Conservation (phyloP, 1,284 basidiomycete species). For the Blastosporella zonata region DNA sequence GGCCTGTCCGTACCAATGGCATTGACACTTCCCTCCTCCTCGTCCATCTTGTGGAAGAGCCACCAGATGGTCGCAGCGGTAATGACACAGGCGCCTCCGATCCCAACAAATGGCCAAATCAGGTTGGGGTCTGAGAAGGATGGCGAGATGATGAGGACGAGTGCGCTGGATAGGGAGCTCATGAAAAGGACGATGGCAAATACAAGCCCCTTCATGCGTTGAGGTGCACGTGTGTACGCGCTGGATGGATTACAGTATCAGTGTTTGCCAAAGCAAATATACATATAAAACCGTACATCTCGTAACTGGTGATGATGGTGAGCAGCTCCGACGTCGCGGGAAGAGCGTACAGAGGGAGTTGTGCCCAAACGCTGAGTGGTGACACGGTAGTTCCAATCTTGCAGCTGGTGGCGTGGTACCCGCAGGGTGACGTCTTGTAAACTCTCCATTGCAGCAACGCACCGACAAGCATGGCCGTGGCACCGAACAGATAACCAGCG, state of each 20-base stretch:
- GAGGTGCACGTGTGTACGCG: constrained; percentile 43
- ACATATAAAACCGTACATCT: constrained; percentile 7
- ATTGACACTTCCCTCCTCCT: constrained; percentile 18
- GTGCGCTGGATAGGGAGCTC: constrained; percentile 33
- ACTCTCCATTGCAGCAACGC: constrained; percentile 27
- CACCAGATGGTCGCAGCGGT: constrained; percentile 19
- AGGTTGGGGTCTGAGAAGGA: constrained; percentile 25
- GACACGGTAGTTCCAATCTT: constrained; percentile 23
- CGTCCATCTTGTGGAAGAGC: constrained; percentile 24
- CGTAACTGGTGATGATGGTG: constrained; percentile 16
- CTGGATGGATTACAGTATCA: neutral
- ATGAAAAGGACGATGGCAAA: constrained; percentile 40
- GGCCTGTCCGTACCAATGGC: constrained; percentile 21
- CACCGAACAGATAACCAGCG: constrained; percentile 21
- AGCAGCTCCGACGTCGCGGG: constrained; percentile 21
- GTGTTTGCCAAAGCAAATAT: neutral
- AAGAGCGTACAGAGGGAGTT: constrained; percentile 24
- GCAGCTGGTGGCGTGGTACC: constrained; percentile 23
- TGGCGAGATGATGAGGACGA: constrained; percentile 25
- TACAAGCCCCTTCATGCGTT: constrained; percentile 35
- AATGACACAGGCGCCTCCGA: constrained; percentile 18
- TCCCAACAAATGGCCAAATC: constrained; percentile 27
- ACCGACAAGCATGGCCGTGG: constrained; percentile 21
- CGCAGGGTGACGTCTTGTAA: constrained; percentile 26
- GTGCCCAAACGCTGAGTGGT: constrained; percentile 25